Conservation (phyloP, 306 rosid species). For the Sindora glabra region DNA sequence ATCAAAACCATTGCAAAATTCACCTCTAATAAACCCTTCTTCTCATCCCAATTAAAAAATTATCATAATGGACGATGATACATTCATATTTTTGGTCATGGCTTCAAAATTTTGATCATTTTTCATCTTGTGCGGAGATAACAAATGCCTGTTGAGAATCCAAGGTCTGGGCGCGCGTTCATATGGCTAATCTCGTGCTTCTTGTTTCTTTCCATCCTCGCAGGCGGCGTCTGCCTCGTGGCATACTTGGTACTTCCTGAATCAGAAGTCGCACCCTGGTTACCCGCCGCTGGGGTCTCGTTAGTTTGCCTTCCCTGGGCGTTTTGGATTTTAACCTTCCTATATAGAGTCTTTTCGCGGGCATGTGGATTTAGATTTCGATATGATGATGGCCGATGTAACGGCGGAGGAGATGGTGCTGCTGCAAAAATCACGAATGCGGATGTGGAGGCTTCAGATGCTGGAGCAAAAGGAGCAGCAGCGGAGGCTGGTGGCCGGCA, state of each 20-base stretch:
- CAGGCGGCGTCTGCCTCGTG: conserved; percentile 60
- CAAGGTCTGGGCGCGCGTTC: conserved; percentile 40
- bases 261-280: conserved; percentile 28
- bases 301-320: conserved; percentile 82
- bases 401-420: background rate
- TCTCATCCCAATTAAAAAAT: background rate
- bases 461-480: background rate
- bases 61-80: conserved; percentile 47
- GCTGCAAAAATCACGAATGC: background rate
- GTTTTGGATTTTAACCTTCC: conserved; percentile 62
- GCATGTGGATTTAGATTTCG: conserved; percentile 32
- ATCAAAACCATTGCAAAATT: background rate
- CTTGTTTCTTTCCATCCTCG: conserved; percentile 32
- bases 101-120: conserved; percentile 12
- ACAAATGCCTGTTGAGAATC: conserved; percentile 51
- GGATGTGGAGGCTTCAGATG: conserved; percentile 13
- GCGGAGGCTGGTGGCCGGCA: background rate
- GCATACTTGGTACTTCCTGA: conserved; percentile 47
- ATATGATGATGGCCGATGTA: background rate
- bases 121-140: background rate
- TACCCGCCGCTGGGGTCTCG: conserved; percentile 43
- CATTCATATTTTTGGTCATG: conserved; percentile 9
- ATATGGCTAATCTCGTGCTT: conserved; percentile 42
- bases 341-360: conserved; percentile 53
- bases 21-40: conserved; percentile 9